Evolutionary conservation across 352 stramenopile genomes (phyloP).

Genomic region (Pythium pyrilobum): DNA sequence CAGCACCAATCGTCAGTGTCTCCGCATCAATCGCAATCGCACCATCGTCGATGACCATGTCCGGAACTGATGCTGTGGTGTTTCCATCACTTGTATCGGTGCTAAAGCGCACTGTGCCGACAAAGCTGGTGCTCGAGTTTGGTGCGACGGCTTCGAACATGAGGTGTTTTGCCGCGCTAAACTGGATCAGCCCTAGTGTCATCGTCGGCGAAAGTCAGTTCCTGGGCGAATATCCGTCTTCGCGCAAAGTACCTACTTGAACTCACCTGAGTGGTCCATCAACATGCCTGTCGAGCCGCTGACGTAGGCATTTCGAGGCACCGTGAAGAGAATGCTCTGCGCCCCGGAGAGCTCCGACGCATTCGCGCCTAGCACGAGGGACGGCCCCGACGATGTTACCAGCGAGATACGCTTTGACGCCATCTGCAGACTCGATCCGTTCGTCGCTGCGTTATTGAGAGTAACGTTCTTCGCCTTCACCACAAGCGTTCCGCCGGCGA

Average conservation of each 20-base stretch:
- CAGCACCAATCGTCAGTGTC: conserved; percentile 11
- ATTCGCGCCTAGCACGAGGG: conserved; percentile 3
- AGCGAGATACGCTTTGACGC: conserved; percentile 35
- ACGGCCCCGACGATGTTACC: not conserved
- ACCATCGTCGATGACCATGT: conserved; percentile 7
- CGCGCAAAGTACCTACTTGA: not conserved
- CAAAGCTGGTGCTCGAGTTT: conserved; percentile 8
- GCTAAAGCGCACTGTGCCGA: conserved; percentile 11
- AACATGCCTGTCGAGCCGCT: not conserved
- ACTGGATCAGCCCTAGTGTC: not conserved
- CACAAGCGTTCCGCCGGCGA: conserved; percentile 35
- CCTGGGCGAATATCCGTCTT: too few species aligned
- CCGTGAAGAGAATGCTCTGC: not conserved
- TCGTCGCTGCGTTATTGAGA: conserved; percentile 38
- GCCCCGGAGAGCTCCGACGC: not conserved
- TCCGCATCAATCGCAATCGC: conserved; percentile 9
- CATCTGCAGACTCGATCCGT: conserved; percentile 30
- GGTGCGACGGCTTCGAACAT: not conserved
- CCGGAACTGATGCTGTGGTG: not conserved
- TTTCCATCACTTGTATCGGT: not conserved
- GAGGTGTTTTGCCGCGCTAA: conserved; percentile 8
- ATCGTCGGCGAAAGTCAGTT: not conserved
- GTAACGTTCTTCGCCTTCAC: conserved; percentile 37
- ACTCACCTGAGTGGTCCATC: conserved; percentile 5
- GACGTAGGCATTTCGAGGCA: not conserved